Evolutionary conservation across 768 basidiomycete species (phyloP), one percentile per base, ranked within the genome.

Genomic region (Postia placenta): DNA sequence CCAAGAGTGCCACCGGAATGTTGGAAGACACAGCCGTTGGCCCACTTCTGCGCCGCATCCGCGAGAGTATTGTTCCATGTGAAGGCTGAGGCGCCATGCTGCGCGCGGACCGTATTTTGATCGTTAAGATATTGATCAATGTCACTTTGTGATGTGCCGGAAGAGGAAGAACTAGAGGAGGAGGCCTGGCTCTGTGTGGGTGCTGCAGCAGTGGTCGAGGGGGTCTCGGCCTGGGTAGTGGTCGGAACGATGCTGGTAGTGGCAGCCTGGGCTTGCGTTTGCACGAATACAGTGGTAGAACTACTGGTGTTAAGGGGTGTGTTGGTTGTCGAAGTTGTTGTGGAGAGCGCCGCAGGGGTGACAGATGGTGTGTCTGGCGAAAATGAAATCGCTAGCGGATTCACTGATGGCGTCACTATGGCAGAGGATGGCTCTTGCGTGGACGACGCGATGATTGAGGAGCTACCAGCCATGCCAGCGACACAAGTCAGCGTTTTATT

Each of bases 1-100:
- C 85, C 85, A 26, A 87, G 73, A 22, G 69, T 64, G 23, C 85
- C 85, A 19, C 76, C 76, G 12, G 84, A 85, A 61, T 92, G 90
- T 53, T 79, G 26, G 63, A 84, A 87, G 2, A 72, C 60, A 60
- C 90, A 92, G 12, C 67, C 65, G 55, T 81, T 72, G 3, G 86
- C 85, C 82, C 85, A 87, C 48, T 74, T 60, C 59, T 83, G 78
- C 5, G 89, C 90, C 50, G 75, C 77, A n/a, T 63, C 59, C 0
- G 85, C 82, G 35, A 85, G 63, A 2, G 66, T 62, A 47, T 78
- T 67, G 62, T 69, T 81, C 87, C 87, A 92, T 0, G 75, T 76
- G 40, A 92, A 66, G 6, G 75, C 51, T 0, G 62, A 41, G 17
- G 88, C 90, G 36, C 83, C 85, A 59, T 88, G 83, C 48, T 74